A percentile compares a stretch with the other conserved stretches of the same genome.
Evolutionary conservation across 495 filamentous ascomycete species (phyloP).

Genomic region (Hypoxylon subgilvum): DNA sequence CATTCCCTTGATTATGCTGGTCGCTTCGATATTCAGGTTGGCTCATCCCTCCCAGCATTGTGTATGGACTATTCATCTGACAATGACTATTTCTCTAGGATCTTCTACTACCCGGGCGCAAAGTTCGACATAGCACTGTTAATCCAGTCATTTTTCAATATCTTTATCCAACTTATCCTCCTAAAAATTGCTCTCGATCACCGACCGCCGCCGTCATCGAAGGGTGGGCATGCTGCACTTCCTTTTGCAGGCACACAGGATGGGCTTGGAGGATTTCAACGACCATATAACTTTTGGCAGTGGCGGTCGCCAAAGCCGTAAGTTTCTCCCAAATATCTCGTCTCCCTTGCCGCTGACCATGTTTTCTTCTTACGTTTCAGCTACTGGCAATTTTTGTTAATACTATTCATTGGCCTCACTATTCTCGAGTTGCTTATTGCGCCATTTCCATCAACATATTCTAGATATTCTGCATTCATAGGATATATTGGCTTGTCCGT

Average conservation of each 20-base stretch:
- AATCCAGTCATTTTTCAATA: constrained; percentile 85
- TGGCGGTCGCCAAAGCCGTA: constrained; percentile 84
- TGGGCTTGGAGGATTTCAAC: constrained; percentile 53
- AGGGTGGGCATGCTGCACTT: constrained; percentile 60
- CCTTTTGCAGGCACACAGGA: constrained; percentile 64
- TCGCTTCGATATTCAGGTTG: constrained; percentile 88
- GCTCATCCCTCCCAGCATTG: constrained; percentile 26
- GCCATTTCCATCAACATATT: constrained; percentile 61
- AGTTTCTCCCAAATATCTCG: constrained; percentile 35
- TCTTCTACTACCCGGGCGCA: constrained; percentile 94
- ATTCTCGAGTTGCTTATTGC: constrained; percentile 75
- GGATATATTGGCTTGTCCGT: constrained; percentile 86
- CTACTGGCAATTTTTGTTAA: constrained; percentile 87
- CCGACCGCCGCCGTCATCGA: constrained; percentile 68
- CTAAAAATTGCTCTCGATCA: constrained; percentile 91
- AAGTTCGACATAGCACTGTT: constrained; percentile 81
- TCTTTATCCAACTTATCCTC: constrained; percentile 77
- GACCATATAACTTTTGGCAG: constrained; percentile 94
- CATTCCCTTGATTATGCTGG: constrained; percentile 97
- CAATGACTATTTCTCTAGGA: constrained; percentile 55
- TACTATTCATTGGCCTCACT: constrained; percentile 69
- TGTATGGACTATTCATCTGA: too few relatives aligned
- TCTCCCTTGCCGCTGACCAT: not conserved
- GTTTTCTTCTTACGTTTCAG: constrained; percentile 47
- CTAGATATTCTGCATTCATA: constrained; percentile 70